Percentiles rank a stretch among this genome's conserved stretches.
These are phyloP conservation scores for Talaromyces rugulosus DNA, from an alignment of 2,329 filamentous ascomycete genomes.

Conservation along the genomic window DNA sequence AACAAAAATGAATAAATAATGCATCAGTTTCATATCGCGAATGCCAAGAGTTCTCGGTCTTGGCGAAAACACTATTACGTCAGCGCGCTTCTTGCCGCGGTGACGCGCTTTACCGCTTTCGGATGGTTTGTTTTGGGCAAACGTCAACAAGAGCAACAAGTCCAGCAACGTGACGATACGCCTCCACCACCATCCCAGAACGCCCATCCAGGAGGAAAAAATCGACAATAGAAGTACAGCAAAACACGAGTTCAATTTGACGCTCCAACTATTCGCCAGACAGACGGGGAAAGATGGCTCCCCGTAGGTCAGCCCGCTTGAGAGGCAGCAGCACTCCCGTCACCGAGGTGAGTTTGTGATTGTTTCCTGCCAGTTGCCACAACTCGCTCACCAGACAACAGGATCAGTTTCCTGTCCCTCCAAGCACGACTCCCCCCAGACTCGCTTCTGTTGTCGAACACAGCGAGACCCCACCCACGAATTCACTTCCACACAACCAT, in stretches of 20 bases:
- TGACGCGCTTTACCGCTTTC: background rate
- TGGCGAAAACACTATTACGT: background rate
- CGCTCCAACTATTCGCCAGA: background rate
- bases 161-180: slow-evolving; percentile 8
- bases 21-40: too few species aligned
- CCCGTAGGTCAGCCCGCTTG: slow-evolving; percentile 39
- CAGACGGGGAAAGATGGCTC: slow-evolving; percentile 26
- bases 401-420: slow-evolving; percentile 12
- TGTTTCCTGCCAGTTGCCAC: background rate
- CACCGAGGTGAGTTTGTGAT: slow-evolving; percentile 27
- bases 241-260: background rate
- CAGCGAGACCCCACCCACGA: slow-evolving; percentile 38
- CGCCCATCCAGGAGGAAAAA: background rate
- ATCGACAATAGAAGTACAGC: background rate
- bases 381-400: slow-evolving; percentile 3
- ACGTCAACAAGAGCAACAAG: background rate
- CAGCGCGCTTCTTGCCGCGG: background rate
- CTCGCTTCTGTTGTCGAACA: slow-evolving; percentile 46
- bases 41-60: background rate
- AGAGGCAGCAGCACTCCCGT: slow-evolving; percentile 27
- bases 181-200: background rate
- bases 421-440: slow-evolving; percentile 20
- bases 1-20: too few species aligned
- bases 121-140: slow-evolving; percentile 11
- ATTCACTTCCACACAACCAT: slow-evolving; percentile 20